phyloP scores from a whole-genome alignment of 1,284 basidiomycete genomes.

The Ganoderma multipileum region DNA sequence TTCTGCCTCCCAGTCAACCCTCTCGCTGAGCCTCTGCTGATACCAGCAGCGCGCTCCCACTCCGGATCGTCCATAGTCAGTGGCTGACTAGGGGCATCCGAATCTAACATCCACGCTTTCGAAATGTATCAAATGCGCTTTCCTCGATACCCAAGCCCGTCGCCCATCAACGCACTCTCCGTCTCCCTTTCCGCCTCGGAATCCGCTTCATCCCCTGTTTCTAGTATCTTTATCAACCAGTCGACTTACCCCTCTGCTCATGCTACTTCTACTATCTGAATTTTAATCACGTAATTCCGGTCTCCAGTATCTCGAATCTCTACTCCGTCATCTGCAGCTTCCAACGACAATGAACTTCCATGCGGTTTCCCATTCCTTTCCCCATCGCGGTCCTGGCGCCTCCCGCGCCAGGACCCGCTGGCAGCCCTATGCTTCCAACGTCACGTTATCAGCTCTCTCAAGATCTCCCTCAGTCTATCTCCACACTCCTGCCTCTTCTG shows the following conservation, averaged over 20 bases:
- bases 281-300: conserved; percentile 27
- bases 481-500: conserved; percentile 66
- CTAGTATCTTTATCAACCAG: conserved; percentile 35
- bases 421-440: conserved; percentile 68
- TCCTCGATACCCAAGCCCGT: conserved; percentile 36
- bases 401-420: conserved; percentile 71
- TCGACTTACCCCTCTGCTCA: conserved; percentile 30
- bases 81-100: conserved; percentile 41
- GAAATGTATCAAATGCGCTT: conserved; percentile 35
- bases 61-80: conserved; percentile 43
- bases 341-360: conserved; percentile 50
- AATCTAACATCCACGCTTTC: conserved; percentile 23
- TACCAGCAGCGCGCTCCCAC: conserved; percentile 32
- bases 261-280: conserved; percentile 38
- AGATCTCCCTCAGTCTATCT: conserved; percentile 53
- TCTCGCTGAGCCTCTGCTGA: conserved; percentile 33
- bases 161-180: conserved; percentile 20
- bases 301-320: conserved; percentile 31
- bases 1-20: not conserved
- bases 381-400: conserved; percentile 72
- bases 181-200: conserved; percentile 16
- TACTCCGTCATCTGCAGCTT: conserved; percentile 30
- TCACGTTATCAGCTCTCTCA: conserved; percentile 40
- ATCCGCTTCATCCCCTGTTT: conserved; percentile 16
- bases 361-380: conserved; percentile 62